A percentile compares a stretch with the other conserved stretches of the same genome.
These are phyloP conservation scores for Arctium lappa DNA, from an alignment of 129 eudicot species.

Conservation along the genomic window DNA sequence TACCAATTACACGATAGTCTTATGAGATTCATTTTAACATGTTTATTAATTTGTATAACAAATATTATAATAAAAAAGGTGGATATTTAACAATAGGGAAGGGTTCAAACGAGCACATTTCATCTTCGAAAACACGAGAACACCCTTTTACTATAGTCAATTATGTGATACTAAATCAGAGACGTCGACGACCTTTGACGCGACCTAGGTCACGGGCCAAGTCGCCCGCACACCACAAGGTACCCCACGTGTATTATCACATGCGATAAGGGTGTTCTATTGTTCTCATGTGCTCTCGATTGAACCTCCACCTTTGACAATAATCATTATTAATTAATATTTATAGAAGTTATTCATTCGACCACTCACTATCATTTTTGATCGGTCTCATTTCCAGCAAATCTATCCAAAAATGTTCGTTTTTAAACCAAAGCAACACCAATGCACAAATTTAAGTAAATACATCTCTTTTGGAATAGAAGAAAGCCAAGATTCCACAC, in stretches of 20 bases:
- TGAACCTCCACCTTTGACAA: too few species aligned
- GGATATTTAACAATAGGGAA: background rate
- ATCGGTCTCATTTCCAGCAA: background rate
- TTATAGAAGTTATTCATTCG: too few species aligned
- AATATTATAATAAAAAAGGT: too few species aligned
- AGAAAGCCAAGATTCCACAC: slow-evolving; percentile 11
- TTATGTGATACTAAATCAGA: background rate
- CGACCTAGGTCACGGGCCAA: background rate
- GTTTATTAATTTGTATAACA: background rate
- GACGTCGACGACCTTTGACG: background rate
- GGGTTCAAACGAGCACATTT: background rate
- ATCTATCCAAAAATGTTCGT: background rate
- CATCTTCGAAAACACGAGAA: background rate
- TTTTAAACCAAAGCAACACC: background rate
- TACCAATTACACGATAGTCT: background rate
- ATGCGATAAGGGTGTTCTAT: background rate
- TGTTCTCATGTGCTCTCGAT: background rate
- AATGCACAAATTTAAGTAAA: background rate
- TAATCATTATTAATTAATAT: too few species aligned
- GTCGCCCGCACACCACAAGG: background rate
- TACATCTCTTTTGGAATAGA: background rate
- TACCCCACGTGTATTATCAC: background rate
- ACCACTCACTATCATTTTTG: too few species aligned
- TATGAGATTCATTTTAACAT: too few species aligned
- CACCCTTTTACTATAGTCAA: background rate